phyloP scores from a whole-genome alignment of 2,329 filamentous ascomycete species.

The Apiospora phragmitis region DNA sequence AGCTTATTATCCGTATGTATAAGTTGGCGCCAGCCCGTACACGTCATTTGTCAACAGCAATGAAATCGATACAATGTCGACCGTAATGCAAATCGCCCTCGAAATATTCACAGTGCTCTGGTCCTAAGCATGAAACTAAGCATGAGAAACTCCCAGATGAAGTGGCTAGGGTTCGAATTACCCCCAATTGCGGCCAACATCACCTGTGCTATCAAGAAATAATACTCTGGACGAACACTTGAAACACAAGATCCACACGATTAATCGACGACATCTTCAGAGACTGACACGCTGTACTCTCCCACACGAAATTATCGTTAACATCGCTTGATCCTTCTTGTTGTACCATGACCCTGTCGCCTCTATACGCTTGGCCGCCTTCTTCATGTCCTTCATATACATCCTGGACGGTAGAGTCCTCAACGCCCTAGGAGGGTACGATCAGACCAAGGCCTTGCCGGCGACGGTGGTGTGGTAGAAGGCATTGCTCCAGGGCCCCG shows the following conservation, averaged over 20 bases:
- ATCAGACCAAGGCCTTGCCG: slow-evolving; percentile 24
- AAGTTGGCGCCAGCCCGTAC: too few species aligned
- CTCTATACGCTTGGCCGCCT: slow-evolving; percentile 17
- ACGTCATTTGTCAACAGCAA: neutral
- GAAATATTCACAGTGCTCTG: neutral
- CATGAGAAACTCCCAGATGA: neutral
- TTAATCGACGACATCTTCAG: neutral
- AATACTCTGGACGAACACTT: neutral
- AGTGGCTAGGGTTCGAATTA: neutral
- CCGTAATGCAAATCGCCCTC: neutral
- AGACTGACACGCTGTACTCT: neutral
- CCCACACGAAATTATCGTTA: neutral
- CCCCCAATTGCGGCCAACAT: neutral
- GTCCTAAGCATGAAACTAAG: neutral
- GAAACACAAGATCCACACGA: neutral
- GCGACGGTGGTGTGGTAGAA: slow-evolving; percentile 23
- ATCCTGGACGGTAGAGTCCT: slow-evolving; percentile 27
- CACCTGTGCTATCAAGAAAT: neutral
- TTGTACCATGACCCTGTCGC: slow-evolving; percentile 23
- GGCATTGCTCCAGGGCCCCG: slow-evolving; percentile 20
- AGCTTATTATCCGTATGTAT: neutral
- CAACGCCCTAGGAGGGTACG: slow-evolving; percentile 25
- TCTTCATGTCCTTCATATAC: slow-evolving; percentile 35
- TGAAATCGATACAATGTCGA: neutral
- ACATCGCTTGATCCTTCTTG: neutral